A percentile compares a stretch with the other conserved stretches of the same genome.
phyloP scores from a whole-genome alignment of 2,329 filamentous ascomycete genomes.

The Shiraia sp. region DNA sequence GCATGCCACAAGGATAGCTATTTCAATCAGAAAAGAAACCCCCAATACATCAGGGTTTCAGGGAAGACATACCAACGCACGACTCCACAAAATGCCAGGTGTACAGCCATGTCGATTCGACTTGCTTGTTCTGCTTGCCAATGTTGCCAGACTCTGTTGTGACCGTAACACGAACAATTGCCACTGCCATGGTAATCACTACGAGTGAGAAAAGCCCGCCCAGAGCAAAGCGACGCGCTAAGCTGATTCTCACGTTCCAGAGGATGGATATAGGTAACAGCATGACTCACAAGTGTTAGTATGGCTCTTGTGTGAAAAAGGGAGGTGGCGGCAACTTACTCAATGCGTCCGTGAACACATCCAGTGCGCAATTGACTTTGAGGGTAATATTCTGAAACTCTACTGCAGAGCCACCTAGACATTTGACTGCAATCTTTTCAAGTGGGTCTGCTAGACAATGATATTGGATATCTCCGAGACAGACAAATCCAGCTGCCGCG shows the following conservation, averaged over 20 bases:
- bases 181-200: constrained; percentile 9
- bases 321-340: constrained; percentile 10
- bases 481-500: constrained; percentile 1
- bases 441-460: constrained; percentile 1
- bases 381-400: constrained; percentile 1
- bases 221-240: constrained; percentile 2
- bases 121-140: neutral
- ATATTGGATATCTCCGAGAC: constrained; percentile 8
- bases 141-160: neutral
- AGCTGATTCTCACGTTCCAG: constrained; percentile 4
- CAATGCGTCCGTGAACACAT: constrained; percentile 9
- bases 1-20: constrained; percentile 5
- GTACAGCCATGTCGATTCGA: constrained; percentile 3
- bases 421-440: neutral
- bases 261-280: constrained; percentile 7
- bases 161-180: constrained; percentile 10
- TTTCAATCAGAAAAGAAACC: neutral
- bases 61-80: constrained; percentile 2
- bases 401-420: neutral
- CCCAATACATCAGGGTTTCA: neutral
- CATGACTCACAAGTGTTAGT: constrained; percentile 4
- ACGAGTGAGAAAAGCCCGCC: constrained; percentile 10
- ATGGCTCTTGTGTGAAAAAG: neutral
- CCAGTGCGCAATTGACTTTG: constrained; percentile 6
- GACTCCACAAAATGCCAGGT: constrained; percentile 6